A percentile compares a stretch with the other conserved stretches of the same genome.
phyloP scores from a whole-genome alignment of 202 grass and related monocot genomes.

The Musa balbisiana region DNA sequence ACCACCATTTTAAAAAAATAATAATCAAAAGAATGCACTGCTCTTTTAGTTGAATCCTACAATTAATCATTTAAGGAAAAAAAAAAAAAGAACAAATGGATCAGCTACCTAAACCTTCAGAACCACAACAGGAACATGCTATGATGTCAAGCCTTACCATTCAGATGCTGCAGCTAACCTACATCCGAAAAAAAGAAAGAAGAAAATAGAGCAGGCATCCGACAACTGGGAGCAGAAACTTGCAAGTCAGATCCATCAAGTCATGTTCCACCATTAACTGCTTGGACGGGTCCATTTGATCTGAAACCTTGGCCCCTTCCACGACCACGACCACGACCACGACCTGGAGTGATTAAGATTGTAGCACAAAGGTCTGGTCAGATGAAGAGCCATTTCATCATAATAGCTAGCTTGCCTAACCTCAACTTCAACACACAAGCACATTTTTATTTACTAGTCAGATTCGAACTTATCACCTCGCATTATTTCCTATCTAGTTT shows the following conservation, averaged over 20 bases:
- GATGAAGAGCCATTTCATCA: not conserved
- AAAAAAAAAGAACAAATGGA: constrained; percentile 21
- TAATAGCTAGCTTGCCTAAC: not conserved
- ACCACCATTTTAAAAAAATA: constrained; percentile 24
- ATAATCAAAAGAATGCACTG: constrained; percentile 68
- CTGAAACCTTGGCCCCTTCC: constrained; percentile 46
- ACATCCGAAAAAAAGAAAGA: constrained; percentile 33
- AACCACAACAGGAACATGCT: constrained; percentile 39
- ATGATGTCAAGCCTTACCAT: too few relatives aligned
- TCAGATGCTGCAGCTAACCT: too few relatives aligned
- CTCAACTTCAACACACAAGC: not conserved
- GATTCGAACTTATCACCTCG: too few relatives aligned
- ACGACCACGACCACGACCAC: constrained; percentile 53
- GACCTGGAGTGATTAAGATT: constrained; percentile 26
- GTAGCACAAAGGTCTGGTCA: not conserved
- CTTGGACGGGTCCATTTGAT: constrained; percentile 32
- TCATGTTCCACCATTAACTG: constrained; percentile 25
- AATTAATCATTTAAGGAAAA: constrained; percentile 29
- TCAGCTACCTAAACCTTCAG: constrained; percentile 40
- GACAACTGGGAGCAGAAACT: constrained; percentile 21
- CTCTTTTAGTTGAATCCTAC: constrained; percentile 67
- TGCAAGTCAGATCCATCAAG: not conserved
- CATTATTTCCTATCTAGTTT: too few relatives aligned
- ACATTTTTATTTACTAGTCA: too few relatives aligned
- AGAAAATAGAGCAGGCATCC: constrained; percentile 78